These are phyloP conservation scores for Aureobasidium subglaciale DNA, from an alignment of 2,329 filamentous ascomycete genomes.

Conservation along the genomic window DNA sequence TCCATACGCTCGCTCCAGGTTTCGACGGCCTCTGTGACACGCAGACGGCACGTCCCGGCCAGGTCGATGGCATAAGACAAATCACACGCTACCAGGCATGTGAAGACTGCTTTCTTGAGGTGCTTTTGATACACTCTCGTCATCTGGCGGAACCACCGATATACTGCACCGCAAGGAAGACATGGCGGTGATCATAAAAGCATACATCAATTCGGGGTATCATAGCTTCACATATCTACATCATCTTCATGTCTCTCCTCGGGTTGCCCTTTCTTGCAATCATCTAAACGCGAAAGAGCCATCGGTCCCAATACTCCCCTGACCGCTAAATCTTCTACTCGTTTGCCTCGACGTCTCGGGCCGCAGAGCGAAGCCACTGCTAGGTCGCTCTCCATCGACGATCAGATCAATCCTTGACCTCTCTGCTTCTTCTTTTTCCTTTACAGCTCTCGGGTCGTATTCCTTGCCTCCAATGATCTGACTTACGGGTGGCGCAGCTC, in stretches of 20 bases:
- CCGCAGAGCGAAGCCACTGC: background rate
- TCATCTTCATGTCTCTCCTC: background rate
- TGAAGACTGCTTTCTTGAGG: too few relatives aligned
- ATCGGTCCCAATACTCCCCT: background rate
- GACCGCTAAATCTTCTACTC: background rate
- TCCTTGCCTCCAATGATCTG: constrained; percentile 29
- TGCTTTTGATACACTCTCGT: too few relatives aligned
- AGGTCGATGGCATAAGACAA: too few relatives aligned
- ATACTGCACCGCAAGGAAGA: too few relatives aligned
- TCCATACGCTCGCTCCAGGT: too few relatives aligned
- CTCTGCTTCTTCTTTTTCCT: constrained; percentile 6
- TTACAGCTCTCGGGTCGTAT: constrained; percentile 20
- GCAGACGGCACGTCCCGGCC: too few relatives aligned
- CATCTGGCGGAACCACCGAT: too few relatives aligned
- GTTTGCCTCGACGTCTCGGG: background rate
- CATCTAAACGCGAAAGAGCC: background rate
- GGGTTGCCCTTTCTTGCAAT: background rate
- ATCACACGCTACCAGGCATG: too few relatives aligned
- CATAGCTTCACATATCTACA: background rate
- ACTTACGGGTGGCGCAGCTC: constrained; percentile 30
- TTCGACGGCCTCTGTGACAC: too few relatives aligned
- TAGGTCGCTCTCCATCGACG: background rate
- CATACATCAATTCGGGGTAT: background rate
- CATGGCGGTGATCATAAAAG: too few relatives aligned
- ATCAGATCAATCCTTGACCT: constrained; percentile 1